Evolutionary conservation across 257 asterid species (phyloP), one percentile per base, ranked within the genome.

Genomic region (Forsythia suspensa): DNA sequence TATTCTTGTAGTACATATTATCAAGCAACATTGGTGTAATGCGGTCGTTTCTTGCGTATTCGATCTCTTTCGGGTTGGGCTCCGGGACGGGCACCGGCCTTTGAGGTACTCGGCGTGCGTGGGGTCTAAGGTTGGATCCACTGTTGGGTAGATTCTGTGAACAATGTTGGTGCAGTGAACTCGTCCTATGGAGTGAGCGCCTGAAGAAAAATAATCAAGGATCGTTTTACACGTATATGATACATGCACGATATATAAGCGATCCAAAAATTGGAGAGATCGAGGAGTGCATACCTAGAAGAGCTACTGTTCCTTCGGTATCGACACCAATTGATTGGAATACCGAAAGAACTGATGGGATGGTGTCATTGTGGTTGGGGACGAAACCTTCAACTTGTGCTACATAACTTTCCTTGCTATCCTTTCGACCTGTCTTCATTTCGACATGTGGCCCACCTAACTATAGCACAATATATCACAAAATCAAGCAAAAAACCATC

Each of bases 171-270:
- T 41, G 79, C 98, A 94, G 9, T 94, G 98, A 40, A 88, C 92
- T 66, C 98, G 83, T 43, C 97, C 97, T 24, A 94, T 88, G 0
- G 97, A 91, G 67, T 94, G 98, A 2, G 95, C 98, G 2, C 97
- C 95, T 90, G 24, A 57, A 75, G 2, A 24, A 24, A 11, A 9
- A 52, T 63, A 46, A 9, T 9, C 4, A 42, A 70, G 3, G 42
- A 6, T 29, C 34, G 34, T 29, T 29, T 29, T 59, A 29, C 34
- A 29, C 34, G 34, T 29, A 1, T 29, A 29, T 29, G 34, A 29
- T 29, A 29, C 1, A 29, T 29, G 2, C 34, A 29, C 34, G 20
- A 12, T 51, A 13, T 3, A 51, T 51, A 8, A 20, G 5, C 63
- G 11, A n/a, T 57, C 11, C 3, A 5, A 61, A 15, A 20, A 61